Conservation (phyloP, 2,329 filamentous ascomycete genomes). For the Fusarium nurragi region DNA sequence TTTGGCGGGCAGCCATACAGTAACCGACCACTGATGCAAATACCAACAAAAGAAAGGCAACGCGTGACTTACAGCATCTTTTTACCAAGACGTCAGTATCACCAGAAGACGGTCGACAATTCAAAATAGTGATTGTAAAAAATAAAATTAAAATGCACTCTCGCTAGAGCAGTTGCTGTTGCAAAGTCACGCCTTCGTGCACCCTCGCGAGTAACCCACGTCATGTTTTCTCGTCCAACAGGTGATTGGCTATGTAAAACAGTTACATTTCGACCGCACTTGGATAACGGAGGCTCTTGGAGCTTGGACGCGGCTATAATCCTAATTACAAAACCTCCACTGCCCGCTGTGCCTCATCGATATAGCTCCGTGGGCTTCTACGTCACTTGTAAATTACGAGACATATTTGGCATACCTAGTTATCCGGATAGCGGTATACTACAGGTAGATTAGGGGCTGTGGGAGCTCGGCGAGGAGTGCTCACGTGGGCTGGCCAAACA, state of each 20-base stretch:
- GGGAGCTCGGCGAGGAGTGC: background rate
- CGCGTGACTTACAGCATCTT: background rate
- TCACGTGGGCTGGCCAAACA: constrained; percentile 26
- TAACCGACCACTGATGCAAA: background rate
- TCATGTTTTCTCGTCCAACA: constrained; percentile 8
- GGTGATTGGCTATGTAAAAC: background rate
- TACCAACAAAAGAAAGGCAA: background rate
- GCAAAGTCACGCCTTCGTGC: constrained; percentile 14
- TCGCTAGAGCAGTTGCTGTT: constrained; percentile 14
- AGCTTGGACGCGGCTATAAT: background rate
- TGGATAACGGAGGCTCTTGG: constrained; percentile 3
- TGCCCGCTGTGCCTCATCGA: background rate
- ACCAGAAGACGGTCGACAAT: background rate
- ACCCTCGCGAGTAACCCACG: constrained; percentile 32
- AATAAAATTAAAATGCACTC: background rate
- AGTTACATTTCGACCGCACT: background rate
- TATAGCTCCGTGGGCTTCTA: background rate
- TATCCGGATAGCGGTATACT: background rate
- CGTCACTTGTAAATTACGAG: background rate
- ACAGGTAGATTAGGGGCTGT: background rate
- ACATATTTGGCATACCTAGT: background rate
- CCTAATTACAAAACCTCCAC: background rate
- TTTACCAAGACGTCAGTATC: rapidly evolving
- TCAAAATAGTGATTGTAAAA: background rate
- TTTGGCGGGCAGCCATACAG: background rate